phyloP scores from a whole-genome alignment of 257 asterid genomes.

The Solanum lignicaule region DNA sequence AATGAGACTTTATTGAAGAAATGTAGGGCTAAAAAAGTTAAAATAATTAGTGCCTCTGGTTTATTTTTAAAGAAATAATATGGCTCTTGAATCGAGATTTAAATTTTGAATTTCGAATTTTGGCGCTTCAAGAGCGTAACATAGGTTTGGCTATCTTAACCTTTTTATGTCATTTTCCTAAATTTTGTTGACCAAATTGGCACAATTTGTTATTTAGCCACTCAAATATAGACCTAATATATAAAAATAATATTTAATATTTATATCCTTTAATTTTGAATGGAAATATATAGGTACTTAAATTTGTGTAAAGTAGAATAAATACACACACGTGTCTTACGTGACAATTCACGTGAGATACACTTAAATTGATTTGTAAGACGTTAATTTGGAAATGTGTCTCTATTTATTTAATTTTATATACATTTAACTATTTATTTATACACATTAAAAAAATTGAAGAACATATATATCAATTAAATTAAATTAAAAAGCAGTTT shows the following conservation, averaged over 20 bases:
- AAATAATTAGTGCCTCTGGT: not conserved
- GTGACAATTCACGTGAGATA: fast-evolving
- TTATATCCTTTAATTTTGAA: fast-evolving
- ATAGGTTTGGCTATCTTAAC: not conserved
- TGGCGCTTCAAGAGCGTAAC: not conserved
- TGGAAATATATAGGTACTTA: fast-evolving
- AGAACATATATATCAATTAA: too few relatives aligned
- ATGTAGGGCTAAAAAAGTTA: not conserved
- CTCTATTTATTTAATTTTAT: too few relatives aligned
- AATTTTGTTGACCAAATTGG: not conserved
- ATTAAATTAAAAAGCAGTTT: too few relatives aligned
- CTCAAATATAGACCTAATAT: not conserved
- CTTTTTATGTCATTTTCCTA: not conserved
- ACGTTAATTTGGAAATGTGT: too few relatives aligned
- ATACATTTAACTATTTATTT: too few relatives aligned
- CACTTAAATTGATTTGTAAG: not conserved
- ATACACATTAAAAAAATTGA: not conserved
- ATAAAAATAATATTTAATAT: not conserved
- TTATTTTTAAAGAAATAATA: not conserved
- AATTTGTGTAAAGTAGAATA: not conserved
- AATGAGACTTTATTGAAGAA: not conserved
- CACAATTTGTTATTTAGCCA: not conserved
- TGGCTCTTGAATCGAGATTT: not conserved
- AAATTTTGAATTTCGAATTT: not conserved
- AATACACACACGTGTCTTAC: fast-evolving